These are phyloP conservation scores for Penicillium sp. DNA, from an alignment of 2,329 filamentous ascomycete genomes.

Conservation along the genomic window DNA sequence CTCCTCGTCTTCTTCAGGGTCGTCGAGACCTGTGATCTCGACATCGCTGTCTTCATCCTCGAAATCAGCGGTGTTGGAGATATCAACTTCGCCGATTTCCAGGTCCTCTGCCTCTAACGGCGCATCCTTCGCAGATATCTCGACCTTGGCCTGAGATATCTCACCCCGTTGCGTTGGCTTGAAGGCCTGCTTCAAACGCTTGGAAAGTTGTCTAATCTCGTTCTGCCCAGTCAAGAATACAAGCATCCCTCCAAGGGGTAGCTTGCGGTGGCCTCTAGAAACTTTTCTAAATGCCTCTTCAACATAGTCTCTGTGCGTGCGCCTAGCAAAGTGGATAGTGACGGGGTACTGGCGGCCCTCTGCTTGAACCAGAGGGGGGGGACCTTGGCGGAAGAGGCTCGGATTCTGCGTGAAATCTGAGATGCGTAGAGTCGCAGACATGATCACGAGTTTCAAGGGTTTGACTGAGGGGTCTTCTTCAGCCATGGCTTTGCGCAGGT, in stretches of 20 bases:
- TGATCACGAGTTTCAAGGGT: constrained; percentile 92
- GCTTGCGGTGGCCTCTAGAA: constrained; percentile 81
- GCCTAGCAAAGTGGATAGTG: constrained; percentile 83
- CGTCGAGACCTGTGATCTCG: constrained; percentile 64
- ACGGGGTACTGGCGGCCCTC: constrained; percentile 93
- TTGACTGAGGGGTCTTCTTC: constrained; percentile 72
- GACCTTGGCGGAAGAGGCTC: constrained; percentile 71
- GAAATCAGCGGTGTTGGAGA: constrained; percentile 56
- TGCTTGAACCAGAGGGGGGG: constrained; percentile 84
- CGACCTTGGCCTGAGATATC: constrained; percentile 68
- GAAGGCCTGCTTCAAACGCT: constrained; percentile 73
- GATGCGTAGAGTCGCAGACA: constrained; percentile 93
- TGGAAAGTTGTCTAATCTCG: constrained; percentile 85
- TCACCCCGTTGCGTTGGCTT: constrained; percentile 56
- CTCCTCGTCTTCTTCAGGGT: constrained; percentile 67
- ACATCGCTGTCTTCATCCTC: constrained; percentile 61
- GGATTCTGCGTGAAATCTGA: constrained; percentile 88
- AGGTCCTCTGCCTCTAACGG: constrained; percentile 86
- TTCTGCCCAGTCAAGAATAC: constrained; percentile 94
- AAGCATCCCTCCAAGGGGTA: constrained; percentile 87
- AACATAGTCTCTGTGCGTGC: constrained; percentile 84
- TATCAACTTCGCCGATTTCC: constrained; percentile 69
- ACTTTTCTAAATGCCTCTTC: constrained; percentile 91
- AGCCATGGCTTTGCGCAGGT: constrained; percentile 75
- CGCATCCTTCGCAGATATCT: constrained; percentile 75